Percentiles rank a stretch among this genome's conserved stretches.
phyloP scores from a whole-genome alignment of 345 rosid genomes.

The Gossypium anomalum region DNA sequence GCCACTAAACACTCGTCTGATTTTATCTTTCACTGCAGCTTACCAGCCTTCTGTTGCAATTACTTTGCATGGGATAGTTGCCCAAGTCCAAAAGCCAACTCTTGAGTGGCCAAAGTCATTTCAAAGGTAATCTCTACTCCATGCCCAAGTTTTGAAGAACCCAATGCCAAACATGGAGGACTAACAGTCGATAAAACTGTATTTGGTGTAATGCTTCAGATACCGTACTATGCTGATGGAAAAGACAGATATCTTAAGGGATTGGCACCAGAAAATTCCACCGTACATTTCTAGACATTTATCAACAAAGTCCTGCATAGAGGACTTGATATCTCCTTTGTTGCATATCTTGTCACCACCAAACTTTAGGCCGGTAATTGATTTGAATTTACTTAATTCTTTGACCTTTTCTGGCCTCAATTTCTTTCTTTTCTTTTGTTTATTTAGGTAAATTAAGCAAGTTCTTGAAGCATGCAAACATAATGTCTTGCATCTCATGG shows the following conservation, averaged over 20 bases:
- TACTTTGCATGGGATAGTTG: constrained; percentile 54
- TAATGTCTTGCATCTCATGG: background rate
- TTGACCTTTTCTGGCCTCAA: constrained; percentile 10
- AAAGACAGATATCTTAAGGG: constrained; percentile 54
- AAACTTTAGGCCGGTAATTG: constrained; percentile 71
- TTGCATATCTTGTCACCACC: constrained; percentile 82
- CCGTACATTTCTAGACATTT: constrained; percentile 81
- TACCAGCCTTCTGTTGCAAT: constrained; percentile 69
- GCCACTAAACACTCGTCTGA: background rate
- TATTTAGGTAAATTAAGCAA: background rate
- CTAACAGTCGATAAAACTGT: constrained; percentile 19
- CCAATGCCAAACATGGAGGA: constrained; percentile 6
- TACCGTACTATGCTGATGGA: constrained; percentile 59
- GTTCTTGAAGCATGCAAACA: background rate
- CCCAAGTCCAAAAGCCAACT: constrained; percentile 76
- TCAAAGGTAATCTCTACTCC: constrained; percentile 50
- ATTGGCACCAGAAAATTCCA: constrained; percentile 75
- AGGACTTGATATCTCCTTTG: constrained; percentile 69
- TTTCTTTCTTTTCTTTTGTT: constrained; percentile 8
- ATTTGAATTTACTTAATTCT: constrained; percentile 19
- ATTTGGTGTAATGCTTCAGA: constrained; percentile 41
- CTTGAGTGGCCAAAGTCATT: constrained; percentile 93
- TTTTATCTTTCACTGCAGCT: constrained; percentile 39
- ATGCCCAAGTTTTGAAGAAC: constrained; percentile 11
- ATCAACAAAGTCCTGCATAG: constrained; percentile 58